Base-by-base conservation (phyloP, 164 flowering plant genomes). In the Macadamia tetraphylla region DNA sequence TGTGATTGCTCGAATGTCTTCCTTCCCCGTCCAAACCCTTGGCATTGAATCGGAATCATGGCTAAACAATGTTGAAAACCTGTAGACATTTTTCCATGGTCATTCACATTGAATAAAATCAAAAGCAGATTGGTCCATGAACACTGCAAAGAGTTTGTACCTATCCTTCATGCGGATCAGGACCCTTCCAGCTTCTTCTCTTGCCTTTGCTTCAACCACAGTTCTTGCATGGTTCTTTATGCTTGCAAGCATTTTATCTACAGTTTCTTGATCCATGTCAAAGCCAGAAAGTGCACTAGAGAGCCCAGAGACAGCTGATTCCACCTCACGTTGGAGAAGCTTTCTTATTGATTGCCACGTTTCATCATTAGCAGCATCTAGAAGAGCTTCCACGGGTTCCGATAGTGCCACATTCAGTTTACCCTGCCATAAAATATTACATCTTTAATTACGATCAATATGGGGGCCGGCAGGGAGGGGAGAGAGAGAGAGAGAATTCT, bases 261-360 rank as follows among this genome's bases (percentile, higher is more conserved):
- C 63, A 0, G 84, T 73, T 68, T 71, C 73, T 70, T 85, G 87
- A 78, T 91, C 96, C 78, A 95, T 79, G 49, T 91, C 97, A 84
- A 88, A 95, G 63, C 93, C 88, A 75, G 93, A 76, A 63, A 95
- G 89, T 55, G 89, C 89, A 76, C 51, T 59, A 73, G 98, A 77
- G 52, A 91, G 74, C 65, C 85, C 95, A 66, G 86, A 75, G 53
- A 91, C 79, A 59, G 98, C 97, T 65, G 82, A 74, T 60, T 85
- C 87, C 60, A 88, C 85, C 83, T 92, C 99, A 58, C 84, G 87
- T 10, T 35, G 75, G 60, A 91, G 86, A 78, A 95, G 91, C 60
- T 84, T 92, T 75, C 87, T 89, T 75, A 95, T 92, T 66, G 98
- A 79, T 1, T 92, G 88, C 99, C 99, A 95, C 42, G 99, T 95